Evolutionary conservation across 495 filamentous ascomycete species (phyloP), one percentile per base, ranked within the genome.

Genomic region (Cladorrhinum samala): DNA sequence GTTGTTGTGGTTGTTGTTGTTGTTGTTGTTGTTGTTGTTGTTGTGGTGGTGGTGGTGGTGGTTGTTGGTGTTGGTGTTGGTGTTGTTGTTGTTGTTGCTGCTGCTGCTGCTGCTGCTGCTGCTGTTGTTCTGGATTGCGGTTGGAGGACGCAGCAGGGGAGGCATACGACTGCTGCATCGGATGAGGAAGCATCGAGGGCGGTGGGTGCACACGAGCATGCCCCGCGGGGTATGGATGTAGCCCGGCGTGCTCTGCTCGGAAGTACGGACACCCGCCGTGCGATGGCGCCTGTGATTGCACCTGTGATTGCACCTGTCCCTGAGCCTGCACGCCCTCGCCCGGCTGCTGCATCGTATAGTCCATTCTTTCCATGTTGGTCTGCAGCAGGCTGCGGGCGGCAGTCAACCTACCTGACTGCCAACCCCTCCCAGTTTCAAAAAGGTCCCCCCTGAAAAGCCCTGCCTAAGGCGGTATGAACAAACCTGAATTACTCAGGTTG

Each of bases 301-400:
- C n/a, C n/a, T n/a, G n/a, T n/a, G n/a, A n/a, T n/a, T n/a, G n/a
- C n/a, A n/a, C n/a, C n/a, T n/a, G n/a, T n/a, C n/a, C n/a, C n/a
- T n/a, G n/a, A n/a, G n/a, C n/a, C n/a, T n/a, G n/a, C n/a, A n/a
- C n/a, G n/a, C n/a, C 24, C 9, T 59, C 61, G 41, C 47, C 3
- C n/a, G n/a, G n/a, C 48, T 54, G 50, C 37, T 58, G 58, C 58
- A 61, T 53, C 38, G 54, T 9, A 40, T 50, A 61, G 20, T 61
- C 58, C 61, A 61, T 61, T 23, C 57, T 52, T 24, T 61, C 61
- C 44, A 64, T 58, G 14, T 11, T 17, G 45, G n/a, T n/a, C n/a
- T n/a, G n/a, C n/a, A n/a, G n/a, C n/a, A n/a, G n/a, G n/a, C n/a
- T n/a, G n/a, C n/a, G n/a, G n/a, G n/a, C n/a, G n/a, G n/a, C n/a